These are phyloP conservation scores for Cicer cuneatum DNA, from an alignment of 306 rosid genomes.

Conservation along the genomic window DNA sequence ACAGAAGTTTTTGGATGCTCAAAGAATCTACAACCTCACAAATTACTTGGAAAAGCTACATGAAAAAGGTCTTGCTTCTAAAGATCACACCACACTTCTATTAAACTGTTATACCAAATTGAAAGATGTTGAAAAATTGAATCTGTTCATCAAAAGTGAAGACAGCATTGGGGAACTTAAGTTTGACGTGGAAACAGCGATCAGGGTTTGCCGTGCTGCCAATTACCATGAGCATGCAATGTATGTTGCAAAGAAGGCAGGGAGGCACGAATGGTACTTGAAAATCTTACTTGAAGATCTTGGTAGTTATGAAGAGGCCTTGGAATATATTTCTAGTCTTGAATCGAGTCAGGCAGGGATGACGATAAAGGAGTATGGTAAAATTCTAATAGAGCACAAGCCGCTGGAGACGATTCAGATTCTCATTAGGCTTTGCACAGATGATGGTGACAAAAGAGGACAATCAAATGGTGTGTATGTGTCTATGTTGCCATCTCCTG, in stretches of 20 bases:
- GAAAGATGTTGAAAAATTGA: slow-evolving; percentile 93
- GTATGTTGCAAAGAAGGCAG: slow-evolving; percentile 97
- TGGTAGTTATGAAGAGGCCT: slow-evolving; percentile 93
- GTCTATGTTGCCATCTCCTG: slow-evolving; percentile 95
- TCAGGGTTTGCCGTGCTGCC: slow-evolving; percentile 98
- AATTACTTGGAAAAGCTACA: slow-evolving; percentile 97
- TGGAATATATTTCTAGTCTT: slow-evolving; percentile 87
- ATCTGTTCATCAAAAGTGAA: slow-evolving; percentile 82
- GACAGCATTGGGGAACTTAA: slow-evolving; percentile 84
- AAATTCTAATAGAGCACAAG: slow-evolving; percentile 92
- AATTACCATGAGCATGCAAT: slow-evolving; percentile 98
- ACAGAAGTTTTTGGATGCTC: slow-evolving; percentile 98
- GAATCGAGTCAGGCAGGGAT: slow-evolving; percentile 92
- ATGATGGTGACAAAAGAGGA: slow-evolving; percentile 70
- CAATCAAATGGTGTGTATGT: slow-evolving; percentile 59
- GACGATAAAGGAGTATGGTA: slow-evolving; percentile 96
- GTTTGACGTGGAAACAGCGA: slow-evolving; percentile 97
- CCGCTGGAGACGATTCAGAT: slow-evolving; percentile 91
- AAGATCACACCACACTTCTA: slow-evolving; percentile 95
- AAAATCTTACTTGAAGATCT: slow-evolving; percentile 99
- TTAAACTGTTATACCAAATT: slow-evolving; percentile 94
- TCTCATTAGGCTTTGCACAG: slow-evolving; percentile 88
- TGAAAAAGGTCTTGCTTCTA: slow-evolving; percentile 96
- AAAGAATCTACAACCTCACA: slow-evolving; percentile 93
- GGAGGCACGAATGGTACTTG: slow-evolving; percentile 94